phyloP scores from a whole-genome alignment of 768 basidiomycete genomes.

The Serendipita sp. region DNA sequence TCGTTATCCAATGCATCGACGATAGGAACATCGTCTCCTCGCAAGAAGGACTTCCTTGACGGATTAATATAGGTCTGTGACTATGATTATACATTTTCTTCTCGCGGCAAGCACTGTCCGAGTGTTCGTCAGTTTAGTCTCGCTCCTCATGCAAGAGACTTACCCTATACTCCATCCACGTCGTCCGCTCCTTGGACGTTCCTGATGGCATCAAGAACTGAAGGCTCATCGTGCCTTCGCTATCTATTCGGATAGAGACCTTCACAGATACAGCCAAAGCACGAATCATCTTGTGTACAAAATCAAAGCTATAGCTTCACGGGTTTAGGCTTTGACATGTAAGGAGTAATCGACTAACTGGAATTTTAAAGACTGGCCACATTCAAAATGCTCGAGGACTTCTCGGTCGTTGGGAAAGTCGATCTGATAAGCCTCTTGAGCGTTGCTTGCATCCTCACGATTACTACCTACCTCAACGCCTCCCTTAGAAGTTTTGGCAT shows the following conservation, averaged over 20 bases:
- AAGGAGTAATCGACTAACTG: slow-evolving; percentile 33
- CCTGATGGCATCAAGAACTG: slow-evolving; percentile 73
- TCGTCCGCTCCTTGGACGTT: background rate
- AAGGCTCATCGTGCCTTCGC: slow-evolving; percentile 64
- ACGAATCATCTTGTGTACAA: slow-evolving; percentile 51
- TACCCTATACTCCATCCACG: background rate
- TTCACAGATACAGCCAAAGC: slow-evolving; percentile 76
- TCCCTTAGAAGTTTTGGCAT: slow-evolving; percentile 68
- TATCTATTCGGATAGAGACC: slow-evolving; percentile 75
- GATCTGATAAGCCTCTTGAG: slow-evolving; percentile 37
- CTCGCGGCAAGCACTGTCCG: background rate
- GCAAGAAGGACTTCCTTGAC: slow-evolving; percentile 8
- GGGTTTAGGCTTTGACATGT: background rate
- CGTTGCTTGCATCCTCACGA: background rate
- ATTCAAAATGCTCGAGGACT: slow-evolving; percentile 83
- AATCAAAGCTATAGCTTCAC: slow-evolving; percentile 67
- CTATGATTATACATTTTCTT: slow-evolving; percentile 4
- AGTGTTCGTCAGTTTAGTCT: background rate
- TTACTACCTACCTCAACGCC: slow-evolving; percentile 50
- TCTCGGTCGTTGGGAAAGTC: slow-evolving; percentile 91
- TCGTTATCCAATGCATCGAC: background rate
- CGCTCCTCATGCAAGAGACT: background rate
- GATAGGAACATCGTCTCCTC: background rate
- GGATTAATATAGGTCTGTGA: slow-evolving; percentile 7
- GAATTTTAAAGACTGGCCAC: slow-evolving; percentile 45